Percentiles rank a stretch among this genome's conserved stretches.
phyloP scores from a whole-genome alignment of 495 filamentous ascomycete species.

The Neurospora intermedia region DNA sequence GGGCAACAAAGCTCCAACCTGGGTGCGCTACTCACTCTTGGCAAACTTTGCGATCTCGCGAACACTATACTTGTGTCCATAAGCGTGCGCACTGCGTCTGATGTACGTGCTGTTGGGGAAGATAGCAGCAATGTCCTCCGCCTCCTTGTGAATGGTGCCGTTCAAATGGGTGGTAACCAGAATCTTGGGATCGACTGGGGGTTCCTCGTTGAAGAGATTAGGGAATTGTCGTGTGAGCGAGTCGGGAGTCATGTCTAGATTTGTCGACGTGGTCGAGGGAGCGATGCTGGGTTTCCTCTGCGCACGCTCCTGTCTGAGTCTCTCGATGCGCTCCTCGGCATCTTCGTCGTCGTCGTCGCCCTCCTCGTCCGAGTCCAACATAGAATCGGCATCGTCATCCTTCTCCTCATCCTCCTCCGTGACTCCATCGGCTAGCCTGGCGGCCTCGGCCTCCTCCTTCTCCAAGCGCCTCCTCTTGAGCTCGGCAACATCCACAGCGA shows the following conservation, averaged over 20 bases:
- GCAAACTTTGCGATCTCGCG: conserved; percentile 85
- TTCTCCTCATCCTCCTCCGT: conserved; percentile 34
- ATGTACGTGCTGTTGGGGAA: conserved; percentile 85
- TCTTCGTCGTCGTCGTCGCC: conserved; percentile 29
- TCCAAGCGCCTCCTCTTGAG: conserved; percentile 62
- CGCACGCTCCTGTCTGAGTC: conserved; percentile 37
- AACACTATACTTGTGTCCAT: conserved; percentile 76
- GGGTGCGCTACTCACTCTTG: conserved; percentile 25
- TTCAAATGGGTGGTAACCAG: conserved; percentile 83
- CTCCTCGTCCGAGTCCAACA: conserved; percentile 50
- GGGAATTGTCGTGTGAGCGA: conserved; percentile 67
- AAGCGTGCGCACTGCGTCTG: conserved; percentile 66
- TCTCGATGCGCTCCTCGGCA: conserved; percentile 32
- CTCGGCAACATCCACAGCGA: conserved; percentile 67
- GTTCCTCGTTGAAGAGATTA: conserved; percentile 61
- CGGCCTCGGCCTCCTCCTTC: conserved; percentile 44
- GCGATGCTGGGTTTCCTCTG: conserved; percentile 40
- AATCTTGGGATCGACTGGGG: conserved; percentile 55
- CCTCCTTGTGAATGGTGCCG: conserved; percentile 74
- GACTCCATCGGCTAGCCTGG: conserved; percentile 34
- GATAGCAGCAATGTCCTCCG: conserved; percentile 59
- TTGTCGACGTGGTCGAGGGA: conserved; percentile 57
- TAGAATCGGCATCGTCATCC: conserved; percentile 58
- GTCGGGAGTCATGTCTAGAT: conserved; percentile 59
- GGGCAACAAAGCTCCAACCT: neutral